Percentiles rank a stretch among this genome's conserved stretches.
phyloP scores from a whole-genome alignment of 2,329 filamentous ascomycete species.

The Fonsecaea monophora region DNA sequence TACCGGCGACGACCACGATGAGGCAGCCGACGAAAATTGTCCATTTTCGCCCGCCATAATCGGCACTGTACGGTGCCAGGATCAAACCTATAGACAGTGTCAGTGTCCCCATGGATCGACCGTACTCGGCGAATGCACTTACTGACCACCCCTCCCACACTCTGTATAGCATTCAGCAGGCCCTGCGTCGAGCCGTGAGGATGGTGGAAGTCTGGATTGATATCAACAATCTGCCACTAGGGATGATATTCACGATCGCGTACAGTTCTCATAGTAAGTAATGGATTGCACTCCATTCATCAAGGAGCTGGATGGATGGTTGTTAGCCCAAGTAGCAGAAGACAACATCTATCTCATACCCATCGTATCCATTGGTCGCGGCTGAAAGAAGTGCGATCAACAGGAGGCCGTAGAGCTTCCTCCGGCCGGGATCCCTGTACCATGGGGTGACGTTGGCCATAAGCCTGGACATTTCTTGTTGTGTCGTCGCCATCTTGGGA shows the following conservation, averaged over 20 bases:
- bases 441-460: slow-evolving; percentile 45
- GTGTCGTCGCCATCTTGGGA: slow-evolving; percentile 21
- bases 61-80: slow-evolving; percentile 54
- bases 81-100: slow-evolving; percentile 8
- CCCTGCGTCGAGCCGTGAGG: slow-evolving; percentile 50
- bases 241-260: background rate
- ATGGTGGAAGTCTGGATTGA: slow-evolving; percentile 43
- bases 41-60: slow-evolving; percentile 54
- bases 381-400: slow-evolving; percentile 64
- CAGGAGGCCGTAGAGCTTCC: slow-evolving; percentile 61
- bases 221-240: background rate
- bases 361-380: slow-evolving; percentile 45
- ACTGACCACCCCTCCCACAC: slow-evolving; percentile 17
- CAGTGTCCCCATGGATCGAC: background rate
- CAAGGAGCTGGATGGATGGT: slow-evolving; percentile 2
- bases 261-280: slow-evolving; percentile 15
- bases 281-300: slow-evolving; percentile 24
- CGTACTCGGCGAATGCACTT: background rate
- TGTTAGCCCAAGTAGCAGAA: background rate
- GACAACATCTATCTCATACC: slow-evolving; percentile 2
- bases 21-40: slow-evolving; percentile 56
- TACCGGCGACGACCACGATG: slow-evolving; percentile 54
- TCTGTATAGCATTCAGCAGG: slow-evolving; percentile 47
- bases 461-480: slow-evolving; percentile 21
- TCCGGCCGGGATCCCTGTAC: slow-evolving; percentile 62